These are phyloP conservation scores for Fusarium bactridioides DNA, from an alignment of 2,329 filamentous ascomycete species.

Conservation along the genomic window DNA sequence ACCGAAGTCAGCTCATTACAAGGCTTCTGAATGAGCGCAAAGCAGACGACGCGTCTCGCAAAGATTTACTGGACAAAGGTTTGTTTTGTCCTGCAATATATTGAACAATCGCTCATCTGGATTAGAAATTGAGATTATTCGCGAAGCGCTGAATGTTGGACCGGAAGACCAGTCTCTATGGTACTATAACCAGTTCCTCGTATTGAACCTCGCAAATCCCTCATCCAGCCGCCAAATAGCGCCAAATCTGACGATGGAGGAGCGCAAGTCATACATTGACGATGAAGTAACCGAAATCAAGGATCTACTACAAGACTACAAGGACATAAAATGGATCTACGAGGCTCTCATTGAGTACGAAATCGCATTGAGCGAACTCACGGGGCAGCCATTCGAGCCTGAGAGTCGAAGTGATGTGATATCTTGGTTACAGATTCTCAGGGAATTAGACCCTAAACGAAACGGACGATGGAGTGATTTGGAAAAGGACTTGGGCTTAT, in stretches of 20 bases:
- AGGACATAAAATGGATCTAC: conserved; percentile 81
- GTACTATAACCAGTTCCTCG: conserved; percentile 93
- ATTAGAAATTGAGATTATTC: conserved; percentile 76
- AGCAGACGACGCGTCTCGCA: conserved; percentile 69
- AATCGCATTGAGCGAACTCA: conserved; percentile 63
- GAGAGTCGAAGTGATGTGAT: conserved; percentile 57
- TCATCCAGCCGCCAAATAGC: conserved; percentile 66
- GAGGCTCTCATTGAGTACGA: conserved; percentile 83
- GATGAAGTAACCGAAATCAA: conserved; percentile 78
- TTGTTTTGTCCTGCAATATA: conserved; percentile 17
- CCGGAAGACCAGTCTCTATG: conserved; percentile 95
- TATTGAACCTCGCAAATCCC: conserved; percentile 70
- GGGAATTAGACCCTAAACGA: conserved; percentile 76
- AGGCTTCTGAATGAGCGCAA: conserved; percentile 75
- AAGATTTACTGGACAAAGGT: conserved; percentile 76
- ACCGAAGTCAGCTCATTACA: conserved; percentile 83
- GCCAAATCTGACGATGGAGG: conserved; percentile 65
- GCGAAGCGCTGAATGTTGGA: conserved; percentile 83
- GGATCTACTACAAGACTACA: conserved; percentile 68
- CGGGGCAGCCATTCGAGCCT: conserved; percentile 50
- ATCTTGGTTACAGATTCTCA: conserved; percentile 70
- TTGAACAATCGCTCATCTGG: conserved; percentile 1
- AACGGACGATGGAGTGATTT: conserved; percentile 79
- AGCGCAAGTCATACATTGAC: conserved; percentile 71
- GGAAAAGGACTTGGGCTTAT: conserved; percentile 52